Evolutionary conservation across 306 rosid species (phyloP).

Genomic region (Aeschynomene evenia): DNA sequence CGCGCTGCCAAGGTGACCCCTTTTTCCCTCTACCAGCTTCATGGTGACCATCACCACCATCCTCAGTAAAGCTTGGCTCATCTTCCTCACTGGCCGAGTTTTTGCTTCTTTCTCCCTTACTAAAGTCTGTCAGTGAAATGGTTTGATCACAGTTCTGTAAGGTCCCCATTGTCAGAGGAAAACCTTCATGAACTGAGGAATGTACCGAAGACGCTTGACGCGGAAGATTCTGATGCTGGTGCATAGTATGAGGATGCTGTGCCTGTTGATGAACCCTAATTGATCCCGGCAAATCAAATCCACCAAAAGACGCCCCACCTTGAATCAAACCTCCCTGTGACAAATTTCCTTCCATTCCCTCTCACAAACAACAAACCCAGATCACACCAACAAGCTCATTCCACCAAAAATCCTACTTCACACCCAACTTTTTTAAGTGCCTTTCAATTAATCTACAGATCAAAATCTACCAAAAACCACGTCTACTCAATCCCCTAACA

Average conservation of each 20-base stretch:
- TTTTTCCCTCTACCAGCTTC: slow-evolving; percentile 68
- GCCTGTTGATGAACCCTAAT: slow-evolving; percentile 61
- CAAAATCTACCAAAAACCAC: slow-evolving; percentile 29
- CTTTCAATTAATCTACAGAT: slow-evolving; percentile 14
- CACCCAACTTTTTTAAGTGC: not conserved
- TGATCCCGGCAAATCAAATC: slow-evolving; percentile 69
- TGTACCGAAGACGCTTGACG: slow-evolving; percentile 56
- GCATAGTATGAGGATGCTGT: slow-evolving; percentile 58
- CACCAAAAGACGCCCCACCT: slow-evolving; percentile 64
- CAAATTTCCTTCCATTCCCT: slow-evolving; percentile 78
- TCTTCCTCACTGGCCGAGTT: slow-evolving; percentile 81
- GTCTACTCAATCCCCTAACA: not conserved
- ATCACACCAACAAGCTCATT: slow-evolving; percentile 43
- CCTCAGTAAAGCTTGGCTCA: slow-evolving; percentile 74
- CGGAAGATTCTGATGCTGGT: slow-evolving; percentile 55
- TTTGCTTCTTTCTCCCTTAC: slow-evolving; percentile 66
- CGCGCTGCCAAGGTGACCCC: slow-evolving; percentile 87
- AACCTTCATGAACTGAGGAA: slow-evolving; percentile 59
- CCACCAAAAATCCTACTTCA: slow-evolving; percentile 28
- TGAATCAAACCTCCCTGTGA: slow-evolving; percentile 71
- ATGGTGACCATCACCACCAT: slow-evolving; percentile 56
- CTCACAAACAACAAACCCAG: slow-evolving; percentile 29
- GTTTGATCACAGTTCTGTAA: slow-evolving; percentile 61
- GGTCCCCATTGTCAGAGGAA: slow-evolving; percentile 59
- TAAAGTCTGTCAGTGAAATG: slow-evolving; percentile 56